These are phyloP conservation scores for Mycena leptocephala DNA, from an alignment of 768 basidiomycete species.

Conservation along the genomic window DNA sequence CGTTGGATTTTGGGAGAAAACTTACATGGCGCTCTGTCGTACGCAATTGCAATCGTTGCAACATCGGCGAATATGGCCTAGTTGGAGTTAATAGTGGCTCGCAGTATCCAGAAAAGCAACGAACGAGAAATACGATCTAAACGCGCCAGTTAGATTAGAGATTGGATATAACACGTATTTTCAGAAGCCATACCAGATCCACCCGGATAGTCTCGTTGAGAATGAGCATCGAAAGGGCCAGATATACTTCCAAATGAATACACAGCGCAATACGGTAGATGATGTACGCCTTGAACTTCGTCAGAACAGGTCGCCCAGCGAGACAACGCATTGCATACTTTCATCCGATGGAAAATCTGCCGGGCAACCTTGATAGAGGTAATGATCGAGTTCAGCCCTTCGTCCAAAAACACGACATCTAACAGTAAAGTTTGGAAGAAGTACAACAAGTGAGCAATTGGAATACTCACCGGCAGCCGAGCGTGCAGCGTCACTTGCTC, in stretches of 20 bases:
- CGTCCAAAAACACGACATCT: slow-evolving; percentile 66
- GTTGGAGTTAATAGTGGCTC: neutral
- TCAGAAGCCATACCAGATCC: slow-evolving; percentile 62
- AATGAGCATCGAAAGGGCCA: slow-evolving; percentile 61
- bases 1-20: neutral
- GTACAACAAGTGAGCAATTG: neutral
- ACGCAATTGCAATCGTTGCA: slow-evolving; percentile 67
- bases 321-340: slow-evolving; percentile 51
- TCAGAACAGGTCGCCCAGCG: neutral
- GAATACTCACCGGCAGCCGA: slow-evolving; percentile 46
- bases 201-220: slow-evolving; percentile 64
- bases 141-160: neutral
- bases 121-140: slow-evolving; percentile 24
- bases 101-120: neutral
- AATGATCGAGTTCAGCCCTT: slow-evolving; percentile 60
- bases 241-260: slow-evolving; percentile 64
- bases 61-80: slow-evolving; percentile 43
- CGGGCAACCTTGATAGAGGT: slow-evolving; percentile 64
- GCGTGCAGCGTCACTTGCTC: slow-evolving; percentile 60
- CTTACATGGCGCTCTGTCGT: slow-evolving; percentile 58
- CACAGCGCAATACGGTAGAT: slow-evolving; percentile 67
- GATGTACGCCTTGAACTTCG: slow-evolving; percentile 58
- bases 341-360: slow-evolving; percentile 68
- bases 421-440: neutral
- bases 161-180: slow-evolving; percentile 55